A percentile compares a stretch with the other conserved stretches of the same genome.
These are phyloP conservation scores for Actinidia polygama DNA, from an alignment of 179 eudicot genomes.

Conservation along the genomic window DNA sequence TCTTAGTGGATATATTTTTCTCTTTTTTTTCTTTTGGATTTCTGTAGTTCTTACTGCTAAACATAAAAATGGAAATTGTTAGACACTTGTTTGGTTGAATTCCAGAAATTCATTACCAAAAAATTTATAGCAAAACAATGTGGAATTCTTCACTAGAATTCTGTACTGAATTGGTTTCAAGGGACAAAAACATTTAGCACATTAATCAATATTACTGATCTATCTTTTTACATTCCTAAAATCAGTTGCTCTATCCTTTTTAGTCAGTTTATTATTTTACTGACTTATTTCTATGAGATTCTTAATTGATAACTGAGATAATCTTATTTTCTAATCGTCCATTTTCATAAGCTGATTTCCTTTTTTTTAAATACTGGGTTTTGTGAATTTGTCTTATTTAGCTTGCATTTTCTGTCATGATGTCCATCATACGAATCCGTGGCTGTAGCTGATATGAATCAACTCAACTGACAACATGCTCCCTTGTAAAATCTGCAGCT, in stretches of 20 bases:
- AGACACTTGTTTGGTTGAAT: not conserved
- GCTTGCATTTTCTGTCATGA: not conserved
- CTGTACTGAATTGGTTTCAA: not conserved
- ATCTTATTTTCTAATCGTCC: too few relatives aligned
- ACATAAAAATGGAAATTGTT: constrained; percentile 5
- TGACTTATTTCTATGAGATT: constrained; percentile 6
- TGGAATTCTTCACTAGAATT: not conserved
- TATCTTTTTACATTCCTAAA: too few relatives aligned
- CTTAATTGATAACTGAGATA: not conserved
- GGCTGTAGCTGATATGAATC: constrained; percentile 16
- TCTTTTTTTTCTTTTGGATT: not conserved
- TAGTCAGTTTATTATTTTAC: not conserved
- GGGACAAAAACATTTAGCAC: not conserved
- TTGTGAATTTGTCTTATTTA: not conserved
- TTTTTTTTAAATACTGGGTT: not conserved
- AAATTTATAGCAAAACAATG: not conserved
- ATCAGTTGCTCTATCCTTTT: too few relatives aligned
- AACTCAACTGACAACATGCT: constrained; percentile 22
- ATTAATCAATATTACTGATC: not conserved
- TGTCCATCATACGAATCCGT: not conserved
- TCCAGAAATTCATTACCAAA: not conserved
- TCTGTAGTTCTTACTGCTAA: not conserved
- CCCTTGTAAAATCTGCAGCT: constrained; percentile 57
- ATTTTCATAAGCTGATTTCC: not conserved
- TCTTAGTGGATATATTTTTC: not conserved